Conservation (phyloP, 768 basidiomycete species). For the Pleurotus pulmonarius region DNA sequence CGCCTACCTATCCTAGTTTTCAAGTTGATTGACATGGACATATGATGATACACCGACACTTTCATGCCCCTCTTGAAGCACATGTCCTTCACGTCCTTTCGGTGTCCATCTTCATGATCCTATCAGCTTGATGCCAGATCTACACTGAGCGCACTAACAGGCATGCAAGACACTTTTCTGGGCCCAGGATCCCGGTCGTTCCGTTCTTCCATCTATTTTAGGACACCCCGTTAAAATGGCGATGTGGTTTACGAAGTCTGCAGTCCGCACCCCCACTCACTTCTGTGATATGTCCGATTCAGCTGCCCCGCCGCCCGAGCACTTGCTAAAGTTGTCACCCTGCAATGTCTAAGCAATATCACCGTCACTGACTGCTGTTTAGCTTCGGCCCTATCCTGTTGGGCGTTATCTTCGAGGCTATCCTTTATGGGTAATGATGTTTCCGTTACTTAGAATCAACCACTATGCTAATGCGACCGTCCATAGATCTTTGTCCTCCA, state of each 20-base stretch:
- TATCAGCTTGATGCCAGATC: not conserved
- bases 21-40: too few relatives aligned
- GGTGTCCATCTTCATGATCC: not conserved
- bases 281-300: not conserved
- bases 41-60: too few relatives aligned
- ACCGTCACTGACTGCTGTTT: not conserved
- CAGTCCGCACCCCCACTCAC: not conserved
- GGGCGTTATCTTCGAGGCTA: conserved; percentile 14
- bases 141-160: not conserved
- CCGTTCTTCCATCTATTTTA: not conserved
- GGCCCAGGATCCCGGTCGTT: not conserved
- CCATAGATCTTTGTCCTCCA: conserved; percentile 17
- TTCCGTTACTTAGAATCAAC: too few relatives aligned
- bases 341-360: not conserved
- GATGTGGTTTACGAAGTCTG: not conserved
- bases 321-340: not conserved
- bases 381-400: conserved; percentile 14
- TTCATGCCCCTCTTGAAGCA: too few relatives aligned
- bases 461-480: too few relatives aligned
- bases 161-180: too few relatives aligned
- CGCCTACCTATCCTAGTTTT: too few relatives aligned
- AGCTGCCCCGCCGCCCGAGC: not conserved
- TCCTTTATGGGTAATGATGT: conserved; percentile 13
- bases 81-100: too few relatives aligned
- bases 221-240: not conserved